Conservation (phyloP, 805 yeast genomes). For the Wickerhamiella cacticola region DNA sequence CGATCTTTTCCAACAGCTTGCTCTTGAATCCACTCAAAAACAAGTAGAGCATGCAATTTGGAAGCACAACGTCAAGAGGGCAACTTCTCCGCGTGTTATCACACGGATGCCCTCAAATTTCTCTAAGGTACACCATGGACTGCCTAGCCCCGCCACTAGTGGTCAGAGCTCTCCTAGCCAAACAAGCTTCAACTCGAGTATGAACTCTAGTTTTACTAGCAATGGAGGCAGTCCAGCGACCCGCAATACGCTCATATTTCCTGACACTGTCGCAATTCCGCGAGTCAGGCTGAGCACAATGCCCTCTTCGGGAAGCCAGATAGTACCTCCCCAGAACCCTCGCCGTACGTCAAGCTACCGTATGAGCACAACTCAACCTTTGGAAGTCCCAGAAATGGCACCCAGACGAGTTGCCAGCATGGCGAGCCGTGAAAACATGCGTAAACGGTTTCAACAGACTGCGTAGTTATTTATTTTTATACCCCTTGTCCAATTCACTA, state of each 20-base stretch:
- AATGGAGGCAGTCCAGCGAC: not conserved
- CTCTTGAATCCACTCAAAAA: slow-evolving; percentile 5
- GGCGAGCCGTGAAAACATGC: slow-evolving; percentile 10
- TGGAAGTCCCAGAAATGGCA: slow-evolving; percentile 11
- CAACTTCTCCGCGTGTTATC: not conserved
- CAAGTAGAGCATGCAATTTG: slow-evolving; percentile 10
- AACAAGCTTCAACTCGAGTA: not conserved
- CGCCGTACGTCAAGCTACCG: slow-evolving; percentile 10
- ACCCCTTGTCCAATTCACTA: not conserved
- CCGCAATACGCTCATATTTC: not conserved
- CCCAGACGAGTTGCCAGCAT: slow-evolving; percentile 10
- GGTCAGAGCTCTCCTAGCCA: not conserved
- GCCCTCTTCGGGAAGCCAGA: not conserved
- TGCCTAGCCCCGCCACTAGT: not conserved
- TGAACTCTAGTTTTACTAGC: not conserved
- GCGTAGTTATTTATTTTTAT: not conserved
- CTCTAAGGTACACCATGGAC: not conserved
- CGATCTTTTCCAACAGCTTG: not conserved
- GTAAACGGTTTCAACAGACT: slow-evolving; percentile 5
- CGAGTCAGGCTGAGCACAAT: slow-evolving; percentile 1
- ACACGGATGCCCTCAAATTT: not conserved
- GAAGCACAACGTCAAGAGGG: slow-evolving; percentile 1
- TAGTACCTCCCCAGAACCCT: slow-evolving; percentile 6
- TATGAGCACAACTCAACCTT: not conserved
- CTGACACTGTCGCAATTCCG: not conserved